Base-by-base conservation (phyloP, 2,329 filamentous ascomycete species). In the Fusarium nurragi region DNA sequence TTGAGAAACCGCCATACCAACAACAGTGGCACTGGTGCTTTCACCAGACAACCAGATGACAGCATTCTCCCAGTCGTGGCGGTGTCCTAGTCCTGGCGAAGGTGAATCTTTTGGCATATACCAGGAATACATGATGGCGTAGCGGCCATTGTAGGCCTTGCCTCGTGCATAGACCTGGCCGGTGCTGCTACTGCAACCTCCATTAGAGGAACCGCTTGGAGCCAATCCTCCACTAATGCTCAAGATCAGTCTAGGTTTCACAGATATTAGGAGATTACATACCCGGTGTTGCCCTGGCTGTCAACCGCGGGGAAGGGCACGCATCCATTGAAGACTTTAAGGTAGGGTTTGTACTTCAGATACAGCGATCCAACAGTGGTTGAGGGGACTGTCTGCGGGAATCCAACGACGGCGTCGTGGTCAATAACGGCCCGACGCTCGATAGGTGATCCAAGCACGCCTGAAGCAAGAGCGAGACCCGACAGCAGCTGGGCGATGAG, bases 301-400 rank as follows among this genome's bases (percentile, higher is more conserved):
- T 89, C 83, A 2, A 89, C 86, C 2, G 83, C 86, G 0, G 87
- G 86, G 69, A 87, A 89, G 0, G 86, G 85, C 10, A 88, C 87
- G 55, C 87, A 90, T 56, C 87, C 87, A 65, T 84, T 85, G 26
- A 80, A 78, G 6, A 88, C 82, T n/a, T 70, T 69, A 28, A 78
- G 66, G 56, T 69, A 76, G 12, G 76, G 76, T 65, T 76, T 75
- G 66, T 74, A 76, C 64, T 75, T 76, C n/a, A 74, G 67, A 46
- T 75, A 76, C 25, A 74, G 54, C 22, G 55, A 51, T 22, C 76
- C 75, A 32, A 68, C 60, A 9, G 65, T 67, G 48, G 65, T 71
- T 16, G 67, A 60, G 8, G 76, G 76, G 28, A 76, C 70, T 11
- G 73, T 64, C 65, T 77, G 62, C 7, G 67, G 40, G 37, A 77